Base-by-base conservation (phyloP, 306 rosid species). In the Begonia loranthoides region DNA sequence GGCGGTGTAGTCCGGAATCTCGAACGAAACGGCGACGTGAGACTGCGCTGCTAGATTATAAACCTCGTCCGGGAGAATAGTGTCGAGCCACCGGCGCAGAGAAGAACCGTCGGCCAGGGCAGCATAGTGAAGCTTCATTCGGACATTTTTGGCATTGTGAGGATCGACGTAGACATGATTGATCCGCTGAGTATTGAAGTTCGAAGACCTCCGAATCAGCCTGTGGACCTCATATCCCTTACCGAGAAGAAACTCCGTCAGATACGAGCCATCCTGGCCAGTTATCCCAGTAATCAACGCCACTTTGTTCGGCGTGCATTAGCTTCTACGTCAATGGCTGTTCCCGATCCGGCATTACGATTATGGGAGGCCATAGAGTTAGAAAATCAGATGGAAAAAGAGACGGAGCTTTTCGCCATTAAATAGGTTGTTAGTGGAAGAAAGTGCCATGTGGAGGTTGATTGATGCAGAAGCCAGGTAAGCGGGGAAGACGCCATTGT, bases 31-130 rank as follows among this genome's bases (percentile, higher is more conserved):
- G 2, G 96, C 99, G 17, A 92, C 99, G 59, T 92, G 99, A 2
- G 99, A 92, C 61, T 92, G 96, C 17, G 99, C 96, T 9, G 99
- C 96, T 63, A 92, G 99, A 52, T 92, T 92, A 81, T 86, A 92
- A 39, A 92, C 94, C 82, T 86, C 96, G 41, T 86, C 94, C 48
- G 99, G 99, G 49, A 45, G 80, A 58, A 92, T 74, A 10, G 73
- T 79, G 64, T 92, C 99, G 66, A 92, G 73, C 96, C 99, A 86
- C 13, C 99, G 88, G 47, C 99, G 99, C 60, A 92, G 99, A 13
- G 99, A 92, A 28, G 99, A 92, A 51, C 94, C 96, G 59, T 92
- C 99, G 52, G 80, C 56, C 67, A 92, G 99, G 67, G 86, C 99
- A 9, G 99, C 96, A 47, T 83, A 92, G 86, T 92, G 99, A 47